A percentile compares a stretch with the other conserved stretches of the same genome.
Conservation (phyloP, 495 filamentous ascomycete species). For the Thozetella sp. region DNA sequence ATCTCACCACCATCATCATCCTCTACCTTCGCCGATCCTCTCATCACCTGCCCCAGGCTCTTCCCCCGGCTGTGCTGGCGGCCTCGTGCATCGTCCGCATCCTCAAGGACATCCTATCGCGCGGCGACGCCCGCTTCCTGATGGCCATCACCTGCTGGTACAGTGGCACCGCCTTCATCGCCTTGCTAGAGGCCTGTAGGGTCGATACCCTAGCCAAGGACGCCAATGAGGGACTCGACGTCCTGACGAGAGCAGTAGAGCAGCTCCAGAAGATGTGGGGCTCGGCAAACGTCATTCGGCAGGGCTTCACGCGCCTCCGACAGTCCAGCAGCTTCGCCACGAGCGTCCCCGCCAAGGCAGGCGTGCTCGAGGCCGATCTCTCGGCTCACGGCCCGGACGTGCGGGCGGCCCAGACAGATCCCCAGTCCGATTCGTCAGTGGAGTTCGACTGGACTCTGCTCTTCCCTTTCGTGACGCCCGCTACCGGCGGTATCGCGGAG, state of each 20-base stretch:
- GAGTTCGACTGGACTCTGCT: slow-evolving; percentile 27
- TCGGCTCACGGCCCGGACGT: background rate
- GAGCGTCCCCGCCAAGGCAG: background rate
- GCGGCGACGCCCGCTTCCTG: slow-evolving; percentile 33
- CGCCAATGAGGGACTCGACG: slow-evolving; percentile 31
- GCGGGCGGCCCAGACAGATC: too few relatives aligned
- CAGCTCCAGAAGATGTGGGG: slow-evolving; percentile 35
- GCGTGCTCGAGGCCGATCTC: background rate
- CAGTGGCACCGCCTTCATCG: slow-evolving; percentile 33
- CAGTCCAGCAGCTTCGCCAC: slow-evolving; percentile 14
- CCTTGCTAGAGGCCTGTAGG: slow-evolving; percentile 29
- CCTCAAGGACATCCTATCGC: slow-evolving; percentile 29
- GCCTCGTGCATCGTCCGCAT: slow-evolving; percentile 35
- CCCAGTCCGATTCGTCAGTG: slow-evolving; percentile 7
- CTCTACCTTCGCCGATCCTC: slow-evolving; percentile 30
- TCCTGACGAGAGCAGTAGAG: slow-evolving; percentile 23
- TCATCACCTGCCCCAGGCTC: slow-evolving; percentile 28
- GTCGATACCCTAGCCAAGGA: slow-evolving; percentile 24
- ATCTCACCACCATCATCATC: slow-evolving; percentile 36
- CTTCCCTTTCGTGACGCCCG: slow-evolving; percentile 26
- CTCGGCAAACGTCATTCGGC: slow-evolving; percentile 29
- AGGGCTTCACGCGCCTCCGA: slow-evolving; percentile 28
- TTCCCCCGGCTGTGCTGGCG: slow-evolving; percentile 34
- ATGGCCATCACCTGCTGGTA: slow-evolving; percentile 44
- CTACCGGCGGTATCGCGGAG: slow-evolving; percentile 24